Base-by-base conservation (phyloP, 148 eudicot genomes). In the Drosera capensis region DNA sequence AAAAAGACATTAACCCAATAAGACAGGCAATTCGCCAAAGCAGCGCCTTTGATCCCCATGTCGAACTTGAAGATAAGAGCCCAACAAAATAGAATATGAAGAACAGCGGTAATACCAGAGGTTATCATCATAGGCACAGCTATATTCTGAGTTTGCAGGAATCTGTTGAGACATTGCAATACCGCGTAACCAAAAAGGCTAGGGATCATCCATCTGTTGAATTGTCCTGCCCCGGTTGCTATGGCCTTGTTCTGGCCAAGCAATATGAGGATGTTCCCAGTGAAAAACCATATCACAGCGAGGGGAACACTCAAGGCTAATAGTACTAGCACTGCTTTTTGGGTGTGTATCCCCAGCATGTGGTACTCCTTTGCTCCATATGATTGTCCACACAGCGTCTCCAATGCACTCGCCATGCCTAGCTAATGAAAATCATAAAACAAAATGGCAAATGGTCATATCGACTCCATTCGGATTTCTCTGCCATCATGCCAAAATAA, bases 361-460 rank as follows among this genome's bases (percentile, higher is more conserved):
- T 49, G 71, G 61, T 68, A 61, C 14, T 73, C 71, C 35, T 58
- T 62, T 2, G 78, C 79, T 46, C 74, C 74, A 23, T 67, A 73
- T 29, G 74, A 56, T 65, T 68, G 74, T 8, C 74, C 74, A 41
- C 74, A 68, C 14, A 68, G 46, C 0, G 71, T 73, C 44, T 73
- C 78, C 51, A 73, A 30, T 15, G 78, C 71, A 46, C 78, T 73
- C 61, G 66, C 78, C 65, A 73, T 68, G 31, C 78, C 78, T 53
- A 73, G 28, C 78, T 73, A 24, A 30, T 34, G n/a, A 11, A 34
- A 13, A 34, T 28, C n/a, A n/a, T n/a, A n/a, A n/a, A n/a, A n/a
- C n/a, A n/a, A n/a, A n/a, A n/a, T n/a, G n/a, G n/a, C n/a, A n/a
- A n/a, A n/a, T n/a, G n/a, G n/a, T n/a, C n/a, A n/a, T n/a, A n/a